Base-by-base conservation (phyloP, 225 moss, liverwort and hornwort species). In the Antitrichia curtipendula region DNA sequence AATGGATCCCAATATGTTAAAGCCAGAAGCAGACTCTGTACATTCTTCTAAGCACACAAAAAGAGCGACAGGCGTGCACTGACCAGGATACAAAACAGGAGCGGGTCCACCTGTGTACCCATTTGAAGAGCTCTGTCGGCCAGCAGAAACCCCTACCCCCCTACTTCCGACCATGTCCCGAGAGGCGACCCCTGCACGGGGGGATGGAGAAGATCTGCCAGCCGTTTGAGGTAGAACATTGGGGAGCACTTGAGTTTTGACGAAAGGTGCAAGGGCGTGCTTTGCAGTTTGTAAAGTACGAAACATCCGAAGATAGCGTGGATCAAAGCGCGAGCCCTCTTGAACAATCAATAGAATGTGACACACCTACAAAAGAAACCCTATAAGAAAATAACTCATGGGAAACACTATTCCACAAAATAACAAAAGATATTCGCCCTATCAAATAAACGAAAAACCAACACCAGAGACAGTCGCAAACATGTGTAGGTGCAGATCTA, bases 211-310 rank as follows among this genome's bases (percentile, higher is more conserved):
- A 66, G 96, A 91, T 87, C 92, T 96, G 66, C n/a, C 88, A 54
- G 93, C 66, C 38, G 92, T 84, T 65, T 93, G 92, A 63, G 97
- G 96, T 61, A 97, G 92, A 89, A 99, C 95, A 50, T 91, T 95
- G 59, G 97, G 96, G 60, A 99, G 99, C 81, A 99, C 95, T 92
- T 97, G 95, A 80, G 95, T 88, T 90, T 95, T 99, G 66, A 99
- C 96, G 91, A 96, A 99, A n/a, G 99, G 97, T 53, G 94, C 94
- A 71, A 97, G 94, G 84, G 94, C 91, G 64, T 97, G 96, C 94
- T 99, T 99, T 63, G 99, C 96, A 92, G 96, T 90, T 92, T 99
- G 97, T 87, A 99, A 91, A 63, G 96, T 92, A 79, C 99, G 99
- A 86, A 99, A 96, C 75, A 90, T 89, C 86, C 94, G 96, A 80